Base-by-base conservation (phyloP, 1,139 yeast genomes). In the Pichia kudriavzevii region DNA sequence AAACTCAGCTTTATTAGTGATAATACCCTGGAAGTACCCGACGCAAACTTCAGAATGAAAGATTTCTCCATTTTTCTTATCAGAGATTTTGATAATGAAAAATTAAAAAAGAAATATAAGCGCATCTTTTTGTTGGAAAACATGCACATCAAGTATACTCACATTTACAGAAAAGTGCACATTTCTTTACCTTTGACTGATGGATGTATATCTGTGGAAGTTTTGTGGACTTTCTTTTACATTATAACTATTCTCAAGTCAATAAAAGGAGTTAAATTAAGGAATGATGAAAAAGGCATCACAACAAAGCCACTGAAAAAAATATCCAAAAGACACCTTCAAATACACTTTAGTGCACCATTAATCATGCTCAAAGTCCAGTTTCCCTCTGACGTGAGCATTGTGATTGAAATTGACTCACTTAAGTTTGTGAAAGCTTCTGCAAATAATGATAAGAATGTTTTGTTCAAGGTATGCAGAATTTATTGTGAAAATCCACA, bases 181-280 rank as follows among this genome's bases (percentile, higher is more conserved):
- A 18, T 39, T 3, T 35, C 40, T 4, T 5, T 56, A 3, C 59
- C 60, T 4, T 14, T 49, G 7, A 31, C 55, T 10, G 56, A 55
- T 26, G 27, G 39, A 1, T 33, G 32, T 2, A 13, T 54, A 4
- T 51, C 58, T 2, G 48, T 50, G 15, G 59, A 56, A 32, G 47
- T 46, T 8, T 28, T 54, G 12, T 56, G 60, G 60, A 39, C 53
- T 3, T 7, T 50, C 0, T 22, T 53, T 22, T 56, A 54, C 42
- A 44, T 53, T 3, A 36, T 35, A 25, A 31, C 55, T 0, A 35
- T 53, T 7, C 19, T 54, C 4, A 19, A 30, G 6, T 41, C 50
- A 3, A 25, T 48, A 5, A 35, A 15, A 9, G 44, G 43, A 28
- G n/a, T 8, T 20, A 10, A 12, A 21, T 11, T 14, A n/a, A 22